Percentiles rank a stretch among this genome's conserved stretches.
These are phyloP conservation scores for Fusarium floridanum DNA, from an alignment of 2,329 filamentous ascomycete species.

Conservation along the genomic window DNA sequence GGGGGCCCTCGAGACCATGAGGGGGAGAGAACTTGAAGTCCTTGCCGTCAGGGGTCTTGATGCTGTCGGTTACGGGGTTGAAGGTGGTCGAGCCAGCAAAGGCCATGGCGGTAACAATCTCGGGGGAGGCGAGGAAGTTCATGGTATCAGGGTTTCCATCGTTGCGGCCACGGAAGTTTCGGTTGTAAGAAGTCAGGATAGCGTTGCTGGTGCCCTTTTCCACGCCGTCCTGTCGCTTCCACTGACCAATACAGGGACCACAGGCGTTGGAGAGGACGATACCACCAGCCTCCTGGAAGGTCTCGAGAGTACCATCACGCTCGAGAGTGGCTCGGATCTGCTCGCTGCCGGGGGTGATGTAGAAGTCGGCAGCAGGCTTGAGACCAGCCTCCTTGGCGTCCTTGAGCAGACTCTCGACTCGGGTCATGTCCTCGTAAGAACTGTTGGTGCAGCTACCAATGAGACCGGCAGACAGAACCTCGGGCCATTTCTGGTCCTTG, in stretches of 20 bases:
- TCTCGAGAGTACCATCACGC: constrained; percentile 90
- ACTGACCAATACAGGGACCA: constrained; percentile 93
- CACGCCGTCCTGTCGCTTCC: constrained; percentile 90
- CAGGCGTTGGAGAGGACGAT: constrained; percentile 96
- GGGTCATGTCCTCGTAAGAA: constrained; percentile 89
- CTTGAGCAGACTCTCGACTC: constrained; percentile 82
- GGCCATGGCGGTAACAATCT: constrained; percentile 95
- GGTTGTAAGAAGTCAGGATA: constrained; percentile 97
- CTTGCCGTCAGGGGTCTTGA: constrained; percentile 83
- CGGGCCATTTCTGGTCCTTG: constrained; percentile 94
- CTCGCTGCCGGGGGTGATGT: constrained; percentile 95
- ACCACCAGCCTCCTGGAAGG: constrained; percentile 96
- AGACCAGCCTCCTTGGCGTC: constrained; percentile 93
- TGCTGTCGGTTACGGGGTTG: constrained; percentile 91
- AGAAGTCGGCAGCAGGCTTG: constrained; percentile 94
- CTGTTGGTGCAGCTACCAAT: constrained; percentile 99
- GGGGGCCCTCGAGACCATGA: constrained; percentile 74
- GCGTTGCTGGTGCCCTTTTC: constrained; percentile 90
- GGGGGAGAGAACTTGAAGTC: constrained; percentile 89
- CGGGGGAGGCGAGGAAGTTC: constrained; percentile 98
- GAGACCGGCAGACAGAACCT: constrained; percentile 95
- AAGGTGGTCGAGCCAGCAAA: constrained; percentile 95
- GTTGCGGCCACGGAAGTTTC: constrained; percentile 97
- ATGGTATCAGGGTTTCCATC: constrained; percentile 97
- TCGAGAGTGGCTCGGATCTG: constrained; percentile 95